Evolutionary conservation across 2,329 filamentous ascomycete species (phyloP), one percentile per base, ranked within the genome.

Genomic region (Fusarium agapanthi): DNA sequence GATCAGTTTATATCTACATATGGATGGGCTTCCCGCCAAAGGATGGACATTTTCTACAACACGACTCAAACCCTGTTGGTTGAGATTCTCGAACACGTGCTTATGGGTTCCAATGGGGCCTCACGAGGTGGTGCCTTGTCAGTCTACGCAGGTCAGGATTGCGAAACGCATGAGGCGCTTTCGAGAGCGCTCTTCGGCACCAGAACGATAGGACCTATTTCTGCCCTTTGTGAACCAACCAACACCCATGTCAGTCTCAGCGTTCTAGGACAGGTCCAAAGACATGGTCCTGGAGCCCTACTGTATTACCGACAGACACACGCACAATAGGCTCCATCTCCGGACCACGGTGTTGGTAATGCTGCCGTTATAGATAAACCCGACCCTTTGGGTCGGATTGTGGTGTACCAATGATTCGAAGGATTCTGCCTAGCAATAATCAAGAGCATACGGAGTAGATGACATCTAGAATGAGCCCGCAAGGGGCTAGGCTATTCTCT

Each of bases 161-260:
- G 38, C n/a, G 32, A 35, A 67, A 51, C 43, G 16, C 16, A 40
- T 30, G 56, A 44, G 41, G 8, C 30, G n/a, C 41, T 62, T 67
- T 67, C 66, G 60, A 61, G 55, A 69, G 69, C 41, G 20, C 40
- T 43, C 40, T 44, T 26, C 28, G 28, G 48, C 38, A 22, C 53
- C 47, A 70, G 53, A 50, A 56, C 30, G 22, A 43, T 40, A 63
- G 44, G 54, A 54, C 35, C 48, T 64, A 28, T 41, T 22, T 71
- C 34, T 64, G 41, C 32, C 24, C 58, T 45, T 41, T 30, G 26
- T 43, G 47, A 71, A 58, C 70, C 62, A 67, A 62, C 70, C 62
- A 67, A 63, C 45, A 58, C 48, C 54, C 32, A 38, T 22, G 14
- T 20, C 32, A 61, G 65, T 44, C 20, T 48, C 56, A 56, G 38